These are phyloP conservation scores for Mallotus nudiflorus DNA, from an alignment of 345 rosid species.

Conservation along the genomic window DNA sequence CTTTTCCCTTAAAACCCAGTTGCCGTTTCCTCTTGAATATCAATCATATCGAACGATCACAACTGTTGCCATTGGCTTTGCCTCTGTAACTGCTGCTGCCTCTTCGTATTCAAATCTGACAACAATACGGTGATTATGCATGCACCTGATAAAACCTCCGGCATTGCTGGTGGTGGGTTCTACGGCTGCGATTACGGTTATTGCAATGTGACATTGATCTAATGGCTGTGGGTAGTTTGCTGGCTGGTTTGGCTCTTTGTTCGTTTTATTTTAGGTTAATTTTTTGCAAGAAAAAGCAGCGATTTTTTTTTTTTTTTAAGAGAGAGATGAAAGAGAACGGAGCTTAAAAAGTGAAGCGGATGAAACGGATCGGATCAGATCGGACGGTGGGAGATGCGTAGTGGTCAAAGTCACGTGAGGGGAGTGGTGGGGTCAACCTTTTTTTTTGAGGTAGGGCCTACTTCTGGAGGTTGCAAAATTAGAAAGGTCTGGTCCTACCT, in stretches of 20 bases:
- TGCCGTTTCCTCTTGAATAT: background rate
- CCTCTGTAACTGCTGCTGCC: no score
- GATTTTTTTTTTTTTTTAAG: background rate
- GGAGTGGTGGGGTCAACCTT: background rate
- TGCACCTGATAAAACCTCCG: conserved; percentile 31
- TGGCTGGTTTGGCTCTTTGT: background rate
- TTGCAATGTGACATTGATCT: conserved; percentile 32
- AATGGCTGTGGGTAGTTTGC: conserved; percentile 30
- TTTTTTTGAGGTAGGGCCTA: no score
- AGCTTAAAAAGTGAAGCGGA: conserved; percentile 34
- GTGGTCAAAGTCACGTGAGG: conserved; percentile 17
- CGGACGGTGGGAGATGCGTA: background rate
- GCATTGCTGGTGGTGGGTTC: conserved; percentile 31
- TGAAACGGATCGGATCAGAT: conserved; percentile 13
- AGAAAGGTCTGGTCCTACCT: no score
- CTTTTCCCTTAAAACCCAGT: background rate
- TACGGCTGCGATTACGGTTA: conserved; percentile 31
- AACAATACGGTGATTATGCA: conserved; percentile 21
- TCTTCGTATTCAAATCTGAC: conserved; percentile 11
- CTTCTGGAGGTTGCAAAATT: no score
- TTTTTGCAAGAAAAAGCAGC: background rate
- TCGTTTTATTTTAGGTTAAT: background rate
- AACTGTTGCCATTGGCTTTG: background rate
- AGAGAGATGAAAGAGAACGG: background rate
- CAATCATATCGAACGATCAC: conserved; percentile 14